Evolutionary conservation across 768 basidiomycete species (phyloP).

Genomic region (Lentinula boryana): DNA sequence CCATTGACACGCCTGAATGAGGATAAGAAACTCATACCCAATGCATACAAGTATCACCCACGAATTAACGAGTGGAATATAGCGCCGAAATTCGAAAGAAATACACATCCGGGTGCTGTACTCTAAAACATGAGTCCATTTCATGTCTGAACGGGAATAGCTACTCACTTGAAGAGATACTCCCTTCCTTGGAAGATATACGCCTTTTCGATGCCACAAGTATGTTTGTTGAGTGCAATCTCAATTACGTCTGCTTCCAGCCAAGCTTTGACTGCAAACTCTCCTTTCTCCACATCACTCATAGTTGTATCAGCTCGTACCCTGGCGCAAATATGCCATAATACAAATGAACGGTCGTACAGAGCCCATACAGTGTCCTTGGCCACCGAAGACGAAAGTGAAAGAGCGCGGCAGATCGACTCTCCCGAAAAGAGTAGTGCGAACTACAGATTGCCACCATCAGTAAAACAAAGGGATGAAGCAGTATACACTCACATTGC

Average conservation of each 20-base stretch:
- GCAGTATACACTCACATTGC: constrained; percentile 45
- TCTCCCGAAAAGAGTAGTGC: constrained; percentile 76
- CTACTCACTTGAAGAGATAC: constrained; percentile 68
- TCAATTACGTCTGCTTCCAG: constrained; percentile 65
- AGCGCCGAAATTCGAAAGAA: constrained; percentile 62
- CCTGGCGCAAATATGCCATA: constrained; percentile 70
- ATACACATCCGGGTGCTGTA: constrained; percentile 64
- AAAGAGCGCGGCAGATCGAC: constrained; percentile 34
- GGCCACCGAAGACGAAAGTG: constrained; percentile 23
- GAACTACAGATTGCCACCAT: constrained; percentile 34
- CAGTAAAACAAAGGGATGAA: constrained; percentile 3
- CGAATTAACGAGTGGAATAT: constrained; percentile 53
- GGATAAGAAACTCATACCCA: background rate
- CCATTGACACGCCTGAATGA: constrained; percentile 34
- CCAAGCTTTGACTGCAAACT: constrained; percentile 67
- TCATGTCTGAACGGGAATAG: background rate
- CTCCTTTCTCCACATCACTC: constrained; percentile 45
- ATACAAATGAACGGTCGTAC: constrained; percentile 58
- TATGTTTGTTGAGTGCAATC: constrained; percentile 53
- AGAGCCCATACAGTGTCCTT: constrained; percentile 77
- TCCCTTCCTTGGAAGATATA: constrained; percentile 69
- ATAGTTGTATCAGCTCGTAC: constrained; percentile 40
- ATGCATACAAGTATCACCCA: constrained; percentile 25
- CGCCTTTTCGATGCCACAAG: constrained; percentile 60
- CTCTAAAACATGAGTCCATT: background rate